These are phyloP conservation scores for Colletotrichum trifolii DNA, from an alignment of 2,329 filamentous ascomycete genomes.

Conservation along the genomic window DNA sequence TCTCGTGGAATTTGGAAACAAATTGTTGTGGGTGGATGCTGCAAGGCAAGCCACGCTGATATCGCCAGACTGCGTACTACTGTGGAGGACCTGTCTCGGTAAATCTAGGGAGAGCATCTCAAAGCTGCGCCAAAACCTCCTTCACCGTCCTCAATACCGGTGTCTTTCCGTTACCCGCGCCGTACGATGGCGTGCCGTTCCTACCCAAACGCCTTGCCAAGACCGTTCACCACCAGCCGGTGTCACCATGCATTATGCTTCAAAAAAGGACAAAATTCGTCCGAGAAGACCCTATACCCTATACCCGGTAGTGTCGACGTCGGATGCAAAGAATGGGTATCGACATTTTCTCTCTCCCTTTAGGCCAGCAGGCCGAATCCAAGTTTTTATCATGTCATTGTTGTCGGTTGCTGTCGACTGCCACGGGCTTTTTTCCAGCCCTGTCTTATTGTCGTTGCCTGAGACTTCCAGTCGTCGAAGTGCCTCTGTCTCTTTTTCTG, in stretches of 20 bases:
- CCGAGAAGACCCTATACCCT: constrained; percentile 10
- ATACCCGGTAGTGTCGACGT: constrained; percentile 33
- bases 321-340: constrained; percentile 27
- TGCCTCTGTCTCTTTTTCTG: constrained; percentile 28
- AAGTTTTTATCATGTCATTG: constrained; percentile 30
- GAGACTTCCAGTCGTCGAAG: constrained; percentile 35
- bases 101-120: constrained; percentile 7
- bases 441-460: constrained; percentile 20
- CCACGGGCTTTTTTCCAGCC: constrained; percentile 24
- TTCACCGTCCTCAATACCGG: constrained; percentile 2
- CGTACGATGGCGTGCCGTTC: neutral
- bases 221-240: constrained; percentile 18
- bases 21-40: constrained; percentile 65
- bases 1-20: constrained; percentile 53
- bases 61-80: constrained; percentile 32
- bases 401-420: constrained; percentile 5
- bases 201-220: constrained; percentile 11
- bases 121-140: neutral
- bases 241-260: constrained; percentile 26
- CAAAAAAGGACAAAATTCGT: constrained; percentile 17
- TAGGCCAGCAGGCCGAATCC: constrained; percentile 24
- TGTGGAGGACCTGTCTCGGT: constrained; percentile 29
- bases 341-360: constrained; percentile 2
- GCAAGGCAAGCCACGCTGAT: constrained; percentile 54
- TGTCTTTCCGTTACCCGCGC: no score